A percentile compares a stretch with the other conserved stretches of the same genome.
These are phyloP conservation scores for Naematelia encephala DNA, from an alignment of 768 basidiomycete genomes.

Conservation along the genomic window DNA sequence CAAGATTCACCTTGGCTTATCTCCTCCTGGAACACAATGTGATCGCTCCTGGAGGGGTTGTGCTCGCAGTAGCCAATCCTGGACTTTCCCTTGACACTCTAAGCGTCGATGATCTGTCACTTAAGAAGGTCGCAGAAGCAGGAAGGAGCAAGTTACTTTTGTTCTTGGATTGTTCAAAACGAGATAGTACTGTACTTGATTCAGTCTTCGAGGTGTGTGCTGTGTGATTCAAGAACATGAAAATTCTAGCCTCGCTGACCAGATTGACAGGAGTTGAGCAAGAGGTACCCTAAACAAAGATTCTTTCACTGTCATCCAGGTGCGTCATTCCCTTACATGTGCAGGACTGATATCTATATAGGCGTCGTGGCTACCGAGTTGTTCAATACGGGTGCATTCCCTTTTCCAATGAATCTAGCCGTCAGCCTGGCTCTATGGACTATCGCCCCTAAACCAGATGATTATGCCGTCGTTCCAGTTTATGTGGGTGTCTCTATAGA, in stretches of 20 bases:
- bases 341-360: background rate
- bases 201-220: slow-evolving; percentile 12
- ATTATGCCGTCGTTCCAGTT: slow-evolving; percentile 11
- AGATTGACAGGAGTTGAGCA: slow-evolving; percentile 18
- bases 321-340: background rate
- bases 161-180: slow-evolving; percentile 17
- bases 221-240: no score
- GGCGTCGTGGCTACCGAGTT: slow-evolving; percentile 14
- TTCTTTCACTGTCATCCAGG: slow-evolving; percentile 15
- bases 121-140: slow-evolving; percentile 10
- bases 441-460: slow-evolving; percentile 7
- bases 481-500: slow-evolving; percentile 27
- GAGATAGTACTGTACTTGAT: slow-evolving; percentile 26
- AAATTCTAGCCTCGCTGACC: no score
- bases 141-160: slow-evolving; percentile 4
- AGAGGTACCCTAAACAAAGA: slow-evolving; percentile 20
- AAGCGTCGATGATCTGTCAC: slow-evolving; percentile 19
- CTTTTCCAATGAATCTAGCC: slow-evolving; percentile 16
- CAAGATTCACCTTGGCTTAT: slow-evolving; percentile 25
- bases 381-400: slow-evolving; percentile 5
- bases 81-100: slow-evolving; percentile 12
- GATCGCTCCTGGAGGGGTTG: slow-evolving; percentile 5
- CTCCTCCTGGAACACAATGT: background rate
- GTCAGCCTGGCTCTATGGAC: slow-evolving; percentile 4
- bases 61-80: slow-evolving; percentile 21